Conservation (phyloP, 2,329 filamentous ascomycete species). For the Fusarium anguioides region DNA sequence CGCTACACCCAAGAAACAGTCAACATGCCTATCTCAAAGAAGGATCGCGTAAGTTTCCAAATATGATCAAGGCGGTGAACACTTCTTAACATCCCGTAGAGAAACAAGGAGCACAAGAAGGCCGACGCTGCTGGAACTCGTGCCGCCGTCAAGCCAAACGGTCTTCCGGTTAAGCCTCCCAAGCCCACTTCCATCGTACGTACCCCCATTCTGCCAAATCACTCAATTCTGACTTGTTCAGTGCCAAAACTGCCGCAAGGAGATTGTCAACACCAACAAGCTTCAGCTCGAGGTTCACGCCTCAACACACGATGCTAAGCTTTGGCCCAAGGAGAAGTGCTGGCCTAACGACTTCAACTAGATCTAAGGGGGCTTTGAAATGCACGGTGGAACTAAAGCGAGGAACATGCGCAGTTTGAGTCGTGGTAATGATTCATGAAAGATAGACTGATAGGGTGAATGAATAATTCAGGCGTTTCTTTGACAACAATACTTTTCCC, state of each 20-base stretch:
- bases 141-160: conserved; percentile 64
- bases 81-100: conserved; percentile 45
- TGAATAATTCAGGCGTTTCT: conserved; percentile 10
- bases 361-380: background rate
- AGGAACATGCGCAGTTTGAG: background rate
- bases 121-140: conserved; percentile 66
- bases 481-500: background rate
- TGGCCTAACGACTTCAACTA: conserved; percentile 62
- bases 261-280: conserved; percentile 63
- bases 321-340: conserved; percentile 69
- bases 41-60: conserved; percentile 29
- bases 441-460: conserved; percentile 9
- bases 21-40: conserved; percentile 48
- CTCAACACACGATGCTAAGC: conserved; percentile 59
- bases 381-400: too few relatives aligned
- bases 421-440: conserved; percentile 27
- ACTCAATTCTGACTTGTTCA: conserved; percentile 23
- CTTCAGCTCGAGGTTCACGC: conserved; percentile 65
- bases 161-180: conserved; percentile 64
- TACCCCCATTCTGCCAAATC: background rate
- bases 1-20: background rate
- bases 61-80: background rate
- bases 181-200: conserved; percentile 53
- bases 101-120: conserved; percentile 66
- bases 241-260: conserved; percentile 64